Base-by-base conservation (phyloP, 1,139 yeast genomes). In the Yamadazyma atmosphaerica region DNA sequence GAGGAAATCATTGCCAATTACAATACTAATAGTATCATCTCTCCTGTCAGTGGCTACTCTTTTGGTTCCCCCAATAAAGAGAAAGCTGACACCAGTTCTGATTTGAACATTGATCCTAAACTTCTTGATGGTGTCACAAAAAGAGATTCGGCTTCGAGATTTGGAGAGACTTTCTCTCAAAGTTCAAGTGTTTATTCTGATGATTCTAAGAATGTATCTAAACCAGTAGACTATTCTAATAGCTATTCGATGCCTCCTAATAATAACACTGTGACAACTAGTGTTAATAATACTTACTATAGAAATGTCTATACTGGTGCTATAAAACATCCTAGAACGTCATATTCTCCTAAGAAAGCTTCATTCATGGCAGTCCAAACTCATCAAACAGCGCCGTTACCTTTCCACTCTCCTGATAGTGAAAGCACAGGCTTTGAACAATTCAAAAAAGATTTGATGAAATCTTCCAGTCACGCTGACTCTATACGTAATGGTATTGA, bases 391-490 rank as follows among this genome's bases (percentile, higher is more conserved):
- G 42, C 42, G 12, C 42, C 42, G 2, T 17, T 39, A 13, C 34
- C 28, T 2, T 12, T 29, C 3, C 11, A 6, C 12, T 40, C 43
- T 14, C 43, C 43, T 8, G 38, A 22, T 11, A 35, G 40, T 25
- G 38, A 29, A 5, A 37, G 41, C 18, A 36, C 40, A 3, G 43
- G 41, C 2, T 42, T 42, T 23, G 43, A 40, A 12, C 38, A 33
- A 11, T 26, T 42, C 8, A 42, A 28, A 27, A 33, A 26, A 10
- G 16, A 26, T 10, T 34, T 41, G 9, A 15, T 24, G n/a, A 22
- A 7, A 8, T 12, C 18, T 4, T 28, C 31, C 21, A 28, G 31
- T 28, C 16, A 28, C 8, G 6, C 11, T 13, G n/a, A 26, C 17
- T 4, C 7, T 24, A 11, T 5, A 7, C 13, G 5, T 4, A 12